Evolutionary conservation across 768 basidiomycete species (phyloP).

Genomic region (Amanita muscaria): DNA sequence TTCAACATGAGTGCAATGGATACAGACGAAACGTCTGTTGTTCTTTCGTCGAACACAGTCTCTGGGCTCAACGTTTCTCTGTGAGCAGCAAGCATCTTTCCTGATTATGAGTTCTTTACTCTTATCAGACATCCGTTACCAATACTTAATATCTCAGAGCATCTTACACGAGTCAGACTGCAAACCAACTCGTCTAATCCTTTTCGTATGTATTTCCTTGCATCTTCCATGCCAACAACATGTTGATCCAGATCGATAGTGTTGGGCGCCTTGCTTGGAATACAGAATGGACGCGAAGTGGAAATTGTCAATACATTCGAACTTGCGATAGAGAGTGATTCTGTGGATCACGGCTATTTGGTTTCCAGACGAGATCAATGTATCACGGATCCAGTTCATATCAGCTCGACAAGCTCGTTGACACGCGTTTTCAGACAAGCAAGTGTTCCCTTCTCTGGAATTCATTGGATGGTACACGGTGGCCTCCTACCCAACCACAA

Average conservation of each 20-base stretch:
- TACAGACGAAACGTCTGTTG: constrained; percentile 67
- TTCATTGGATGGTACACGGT: constrained; percentile 98
- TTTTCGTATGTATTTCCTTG: constrained; percentile 41
- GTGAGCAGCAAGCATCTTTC: constrained; percentile 32
- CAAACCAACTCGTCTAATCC: constrained; percentile 53
- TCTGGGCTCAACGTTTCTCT: constrained; percentile 70
- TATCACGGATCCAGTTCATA: constrained; percentile 15
- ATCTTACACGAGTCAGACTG: constrained; percentile 78
- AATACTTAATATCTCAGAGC: constrained; percentile 94
- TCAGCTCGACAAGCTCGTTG: constrained; percentile 1
- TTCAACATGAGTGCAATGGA: constrained; percentile 56
- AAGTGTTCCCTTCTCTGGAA: constrained; percentile 96
- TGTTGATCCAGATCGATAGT: constrained; percentile 37
- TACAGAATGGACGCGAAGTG: constrained; percentile 88
- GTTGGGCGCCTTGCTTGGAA: constrained; percentile 87
- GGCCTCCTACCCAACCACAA: constrained; percentile 59
- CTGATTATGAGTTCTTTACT: constrained; percentile 8
- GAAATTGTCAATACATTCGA: constrained; percentile 98
- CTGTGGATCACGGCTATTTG: constrained; percentile 78
- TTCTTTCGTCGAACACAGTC: constrained; percentile 59
- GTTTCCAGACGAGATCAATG: constrained; percentile 84
- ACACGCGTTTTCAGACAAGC: constrained; percentile 61
- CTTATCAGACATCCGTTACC: constrained; percentile 83
- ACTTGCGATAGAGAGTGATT: constrained; percentile 54
- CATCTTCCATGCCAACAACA: background rate